A percentile compares a stretch with the other conserved stretches of the same genome.
phyloP scores from a whole-genome alignment of 176 grass and related monocot species.

The Elymus sibiricus region DNA sequence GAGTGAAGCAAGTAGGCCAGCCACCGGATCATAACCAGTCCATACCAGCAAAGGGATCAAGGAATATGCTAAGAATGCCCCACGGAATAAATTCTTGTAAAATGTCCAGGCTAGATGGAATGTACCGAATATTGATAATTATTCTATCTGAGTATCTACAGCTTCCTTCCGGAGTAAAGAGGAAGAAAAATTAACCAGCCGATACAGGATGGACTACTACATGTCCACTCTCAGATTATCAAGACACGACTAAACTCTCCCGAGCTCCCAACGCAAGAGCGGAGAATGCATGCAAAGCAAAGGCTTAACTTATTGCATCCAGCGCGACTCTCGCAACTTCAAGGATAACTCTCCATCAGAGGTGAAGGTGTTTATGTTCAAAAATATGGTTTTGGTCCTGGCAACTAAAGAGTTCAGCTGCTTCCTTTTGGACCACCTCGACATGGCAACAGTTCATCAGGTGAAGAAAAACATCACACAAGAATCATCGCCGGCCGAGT shows the following conservation, averaged over 20 bases:
- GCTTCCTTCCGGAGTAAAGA: constrained; percentile 44
- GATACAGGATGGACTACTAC: constrained; percentile 41
- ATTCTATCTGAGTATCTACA: constrained; percentile 60
- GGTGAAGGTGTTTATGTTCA: constrained; percentile 28
- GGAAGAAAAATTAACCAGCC: constrained; percentile 39
- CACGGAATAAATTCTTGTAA: constrained; percentile 13
- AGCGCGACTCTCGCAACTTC: constrained; percentile 8
- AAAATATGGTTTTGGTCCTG: constrained; percentile 26
- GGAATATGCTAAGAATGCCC: not conserved
- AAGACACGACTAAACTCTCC: constrained; percentile 45
- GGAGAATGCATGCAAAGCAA: not conserved
- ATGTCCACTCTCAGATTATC: constrained; percentile 36
- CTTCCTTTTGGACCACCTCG: constrained; percentile 14
- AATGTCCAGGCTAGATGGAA: constrained; percentile 12
- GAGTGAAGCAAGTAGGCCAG: constrained; percentile 15
- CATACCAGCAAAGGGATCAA: not conserved
- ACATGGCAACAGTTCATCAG: constrained; percentile 31
- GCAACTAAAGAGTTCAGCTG: constrained; percentile 26
- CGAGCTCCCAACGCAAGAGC: not conserved
- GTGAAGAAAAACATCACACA: constrained; percentile 22
- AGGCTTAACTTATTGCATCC: constrained; percentile 25
- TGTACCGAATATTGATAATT: constrained; percentile 45
- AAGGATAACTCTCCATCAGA: constrained; percentile 17
- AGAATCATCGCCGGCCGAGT: constrained; percentile 37
- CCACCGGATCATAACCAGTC: not conserved